Percentiles rank a stretch among this genome's conserved stretches.
These are phyloP conservation scores for Emericellopsis terricola DNA, from an alignment of 495 filamentous ascomycete genomes.

Conservation along the genomic window DNA sequence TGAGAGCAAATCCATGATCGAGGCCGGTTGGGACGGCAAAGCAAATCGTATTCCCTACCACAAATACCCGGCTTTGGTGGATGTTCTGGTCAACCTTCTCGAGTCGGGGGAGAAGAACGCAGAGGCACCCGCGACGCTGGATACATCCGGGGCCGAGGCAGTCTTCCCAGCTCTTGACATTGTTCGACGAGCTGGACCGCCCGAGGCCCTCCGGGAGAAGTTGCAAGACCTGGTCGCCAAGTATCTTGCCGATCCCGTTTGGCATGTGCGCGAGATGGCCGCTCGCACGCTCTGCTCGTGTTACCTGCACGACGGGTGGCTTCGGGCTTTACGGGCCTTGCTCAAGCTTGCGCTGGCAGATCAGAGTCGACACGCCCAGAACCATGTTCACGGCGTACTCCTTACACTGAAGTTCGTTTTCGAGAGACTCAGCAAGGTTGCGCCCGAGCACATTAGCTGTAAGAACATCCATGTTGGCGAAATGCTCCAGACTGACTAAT, in stretches of 20 bases:
- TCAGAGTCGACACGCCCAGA: conserved; percentile 11
- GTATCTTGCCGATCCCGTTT: conserved; percentile 55
- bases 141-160: conserved; percentile 38
- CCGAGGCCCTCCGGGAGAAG: conserved; percentile 21
- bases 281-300: conserved; percentile 62
- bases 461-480: neutral
- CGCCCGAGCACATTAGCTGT: conserved; percentile 15
- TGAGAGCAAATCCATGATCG: conserved; percentile 30
- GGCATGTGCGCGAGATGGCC: conserved; percentile 83
- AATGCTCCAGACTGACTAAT: neutral
- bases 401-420: conserved; percentile 34
- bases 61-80: conserved; percentile 52
- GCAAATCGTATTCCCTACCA: conserved; percentile 40
- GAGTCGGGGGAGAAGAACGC: conserved; percentile 19
- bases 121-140: conserved; percentile 16
- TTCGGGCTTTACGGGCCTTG: conserved; percentile 27
- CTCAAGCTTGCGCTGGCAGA: conserved; percentile 12
- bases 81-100: conserved; percentile 50
- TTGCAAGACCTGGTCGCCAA: conserved; percentile 29
- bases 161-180: conserved; percentile 83
- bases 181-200: conserved; percentile 44
- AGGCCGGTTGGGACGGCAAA: conserved; percentile 31
- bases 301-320: conserved; percentile 31
- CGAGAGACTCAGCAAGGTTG: conserved; percentile 25
- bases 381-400: conserved; percentile 52